A percentile compares a stretch with the other conserved stretches of the same genome.
Conservation (phyloP, 106 monocot genomes). For the Chionographis japonica region DNA sequence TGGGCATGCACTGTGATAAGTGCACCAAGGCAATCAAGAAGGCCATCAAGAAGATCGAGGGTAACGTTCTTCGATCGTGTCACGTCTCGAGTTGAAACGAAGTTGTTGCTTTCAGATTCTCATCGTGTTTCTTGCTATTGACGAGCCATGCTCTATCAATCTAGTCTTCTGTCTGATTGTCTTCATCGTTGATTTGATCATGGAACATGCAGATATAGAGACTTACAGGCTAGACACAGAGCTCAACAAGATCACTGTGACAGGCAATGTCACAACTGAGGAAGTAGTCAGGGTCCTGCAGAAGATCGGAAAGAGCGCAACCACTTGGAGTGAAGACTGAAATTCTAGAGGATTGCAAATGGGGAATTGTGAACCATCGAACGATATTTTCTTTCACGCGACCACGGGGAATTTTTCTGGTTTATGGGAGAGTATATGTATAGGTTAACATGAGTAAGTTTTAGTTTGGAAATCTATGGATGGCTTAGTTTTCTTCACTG, state of each 20-base stretch:
- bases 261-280: conserved; percentile 73
- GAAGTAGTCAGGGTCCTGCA: conserved; percentile 64
- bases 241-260: conserved; percentile 72
- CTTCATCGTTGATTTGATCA: not conserved
- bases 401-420: too few species aligned
- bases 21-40: conserved; percentile 87
- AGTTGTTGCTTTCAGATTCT: too few species aligned
- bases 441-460: too few species aligned
- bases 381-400: too few species aligned
- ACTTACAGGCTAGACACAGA: conserved; percentile 61
- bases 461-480: too few species aligned
- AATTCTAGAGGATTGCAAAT: not conserved
- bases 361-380: not conserved
- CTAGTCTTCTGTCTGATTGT: too few species aligned
- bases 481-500: too few species aligned
- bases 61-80: conserved; percentile 18
- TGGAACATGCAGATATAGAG: conserved; percentile 48
- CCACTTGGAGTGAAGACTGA: conserved; percentile 51
- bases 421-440: too few species aligned
- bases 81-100: not conserved
- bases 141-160: too few species aligned
- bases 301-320: conserved; percentile 78
- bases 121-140: too few species aligned
- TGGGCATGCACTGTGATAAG: conserved; percentile 75
- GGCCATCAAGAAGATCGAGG: conserved; percentile 89